Conservation (phyloP, 2,329 filamentous ascomycete species). For the Neonectria faginata region DNA sequence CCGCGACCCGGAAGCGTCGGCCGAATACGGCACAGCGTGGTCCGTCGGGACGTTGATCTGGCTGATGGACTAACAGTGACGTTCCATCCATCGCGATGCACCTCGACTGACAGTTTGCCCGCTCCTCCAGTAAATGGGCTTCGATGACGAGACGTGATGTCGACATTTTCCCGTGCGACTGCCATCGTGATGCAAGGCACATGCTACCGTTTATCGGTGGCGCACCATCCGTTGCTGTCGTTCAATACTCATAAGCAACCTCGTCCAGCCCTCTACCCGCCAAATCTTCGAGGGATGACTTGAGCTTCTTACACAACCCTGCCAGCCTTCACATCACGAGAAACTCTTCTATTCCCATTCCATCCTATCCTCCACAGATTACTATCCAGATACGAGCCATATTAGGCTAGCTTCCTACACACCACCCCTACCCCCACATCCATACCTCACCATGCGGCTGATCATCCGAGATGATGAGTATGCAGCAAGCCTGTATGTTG, state of each 20-base stretch:
- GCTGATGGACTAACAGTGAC: slow-evolving; percentile 19
- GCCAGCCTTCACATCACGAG: slow-evolving; percentile 6
- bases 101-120: slow-evolving; percentile 8
- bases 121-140: slow-evolving; percentile 10
- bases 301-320: slow-evolving; percentile 15
- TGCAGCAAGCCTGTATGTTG: slow-evolving; percentile 79
- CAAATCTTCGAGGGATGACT: slow-evolving; percentile 6
- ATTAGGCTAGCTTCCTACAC: slow-evolving; percentile 16
- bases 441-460: slow-evolving; percentile 73
- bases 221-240: slow-evolving; percentile 6
- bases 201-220: slow-evolving; percentile 20
- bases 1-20: slow-evolving; percentile 16
- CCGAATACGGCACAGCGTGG: slow-evolving; percentile 5
- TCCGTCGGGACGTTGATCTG: slow-evolving; percentile 20
- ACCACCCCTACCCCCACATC: slow-evolving; percentile 18
- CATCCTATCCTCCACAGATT: slow-evolving; percentile 10
- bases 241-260: slow-evolving; percentile 27
- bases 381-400: slow-evolving; percentile 8
- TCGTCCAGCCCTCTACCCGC: slow-evolving; percentile 4
- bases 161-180: slow-evolving; percentile 14
- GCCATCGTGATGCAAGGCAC: slow-evolving; percentile 33
- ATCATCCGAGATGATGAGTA: slow-evolving; percentile 81
- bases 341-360: slow-evolving; percentile 8
- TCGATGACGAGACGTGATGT: slow-evolving; percentile 14
- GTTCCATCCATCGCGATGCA: slow-evolving; percentile 34